Evolutionary conservation across 108 stramenopile genomes (phyloP).

Genomic region (Cylindrotheca closterium): DNA sequence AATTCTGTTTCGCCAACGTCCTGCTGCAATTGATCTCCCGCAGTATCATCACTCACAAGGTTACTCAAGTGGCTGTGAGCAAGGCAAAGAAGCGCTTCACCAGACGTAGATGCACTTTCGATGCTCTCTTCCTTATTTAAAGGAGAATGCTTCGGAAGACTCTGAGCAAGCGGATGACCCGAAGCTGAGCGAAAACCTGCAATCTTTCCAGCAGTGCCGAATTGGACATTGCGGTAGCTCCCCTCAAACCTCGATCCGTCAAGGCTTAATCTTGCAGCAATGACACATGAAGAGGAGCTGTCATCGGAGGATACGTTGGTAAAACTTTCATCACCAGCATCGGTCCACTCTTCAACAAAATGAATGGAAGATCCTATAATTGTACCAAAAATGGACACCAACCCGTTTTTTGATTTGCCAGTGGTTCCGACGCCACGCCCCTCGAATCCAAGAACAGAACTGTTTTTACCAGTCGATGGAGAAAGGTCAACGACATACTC

Average conservation of each 20-base stretch:
- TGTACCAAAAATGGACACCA: constrained; percentile 49
- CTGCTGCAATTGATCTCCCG: constrained; percentile 9
- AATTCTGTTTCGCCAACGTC: background rate
- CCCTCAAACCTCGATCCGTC: constrained; percentile 81
- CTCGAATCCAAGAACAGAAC: constrained; percentile 36
- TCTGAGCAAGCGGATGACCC: constrained; percentile 9
- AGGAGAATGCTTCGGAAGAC: constrained; percentile 25
- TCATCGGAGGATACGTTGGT: constrained; percentile 26
- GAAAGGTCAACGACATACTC: constrained; percentile 60
- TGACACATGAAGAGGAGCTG: constrained; percentile 54
- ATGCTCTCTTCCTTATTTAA: constrained; percentile 3
- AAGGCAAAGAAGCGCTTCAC: constrained; percentile 49
- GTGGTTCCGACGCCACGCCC: constrained; percentile 60
- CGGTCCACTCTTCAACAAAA: constrained; percentile 72
- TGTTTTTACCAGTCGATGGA: constrained; percentile 11
- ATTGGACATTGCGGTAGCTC: constrained; percentile 54
- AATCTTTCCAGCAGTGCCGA: constrained; percentile 57
- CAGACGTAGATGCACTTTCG: constrained; percentile 13
- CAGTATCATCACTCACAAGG: constrained; percentile 47
- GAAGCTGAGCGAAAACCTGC: constrained; percentile 38
- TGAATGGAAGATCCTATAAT: constrained; percentile 54
- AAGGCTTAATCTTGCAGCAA: constrained; percentile 60
- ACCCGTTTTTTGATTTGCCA: constrained; percentile 61
- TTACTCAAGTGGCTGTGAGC: constrained; percentile 64
- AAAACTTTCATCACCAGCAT: constrained; percentile 30